phyloP scores from a whole-genome alignment of 495 filamentous ascomycete species.

The Hypoxylon lenormandii region DNA sequence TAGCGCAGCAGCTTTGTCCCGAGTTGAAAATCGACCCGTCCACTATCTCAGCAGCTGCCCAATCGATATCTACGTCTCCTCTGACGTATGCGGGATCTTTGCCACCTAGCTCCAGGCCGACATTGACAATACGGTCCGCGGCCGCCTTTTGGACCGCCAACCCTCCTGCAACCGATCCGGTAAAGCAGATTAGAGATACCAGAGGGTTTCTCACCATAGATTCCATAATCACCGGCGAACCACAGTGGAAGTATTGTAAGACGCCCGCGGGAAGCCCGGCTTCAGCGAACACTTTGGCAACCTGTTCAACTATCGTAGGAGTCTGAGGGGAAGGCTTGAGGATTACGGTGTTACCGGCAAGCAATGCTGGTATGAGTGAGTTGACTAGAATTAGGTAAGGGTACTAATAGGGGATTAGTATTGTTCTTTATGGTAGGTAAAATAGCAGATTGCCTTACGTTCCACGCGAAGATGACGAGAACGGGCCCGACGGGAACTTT shows the following conservation, averaged over 20 bases:
- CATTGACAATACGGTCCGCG: constrained; percentile 79
- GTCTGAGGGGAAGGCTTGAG: constrained; percentile 95
- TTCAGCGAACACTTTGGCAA: constrained; percentile 76
- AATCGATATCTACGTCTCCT: constrained; percentile 83
- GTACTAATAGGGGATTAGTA: constrained; percentile 68
- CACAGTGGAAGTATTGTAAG: constrained; percentile 89
- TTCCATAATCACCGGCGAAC: constrained; percentile 76
- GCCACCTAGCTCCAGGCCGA: constrained; percentile 89
- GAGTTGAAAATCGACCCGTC: constrained; percentile 97
- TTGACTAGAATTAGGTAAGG: constrained; percentile 93
- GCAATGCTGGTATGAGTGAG: constrained; percentile 84
- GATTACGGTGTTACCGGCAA: constrained; percentile 88
- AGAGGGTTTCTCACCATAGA: constrained; percentile 77
- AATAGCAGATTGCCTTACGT: constrained; percentile 71
- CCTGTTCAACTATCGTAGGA: constrained; percentile 85
- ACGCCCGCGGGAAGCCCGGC: constrained; percentile 83
- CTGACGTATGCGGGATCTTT: constrained; percentile 93
- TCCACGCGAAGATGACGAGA: constrained; percentile 93
- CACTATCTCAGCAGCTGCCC: constrained; percentile 92
- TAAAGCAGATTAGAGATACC: constrained; percentile 85
- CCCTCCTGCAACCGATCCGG: constrained; percentile 89
- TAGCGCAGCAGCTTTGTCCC: constrained; percentile 93
- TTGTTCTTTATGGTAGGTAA: not conserved
- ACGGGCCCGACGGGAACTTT: constrained; percentile 87
- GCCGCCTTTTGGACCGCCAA: constrained; percentile 86